Base-by-base conservation (phyloP, 805 yeast species). In the Cyberlindnera japonica region DNA sequence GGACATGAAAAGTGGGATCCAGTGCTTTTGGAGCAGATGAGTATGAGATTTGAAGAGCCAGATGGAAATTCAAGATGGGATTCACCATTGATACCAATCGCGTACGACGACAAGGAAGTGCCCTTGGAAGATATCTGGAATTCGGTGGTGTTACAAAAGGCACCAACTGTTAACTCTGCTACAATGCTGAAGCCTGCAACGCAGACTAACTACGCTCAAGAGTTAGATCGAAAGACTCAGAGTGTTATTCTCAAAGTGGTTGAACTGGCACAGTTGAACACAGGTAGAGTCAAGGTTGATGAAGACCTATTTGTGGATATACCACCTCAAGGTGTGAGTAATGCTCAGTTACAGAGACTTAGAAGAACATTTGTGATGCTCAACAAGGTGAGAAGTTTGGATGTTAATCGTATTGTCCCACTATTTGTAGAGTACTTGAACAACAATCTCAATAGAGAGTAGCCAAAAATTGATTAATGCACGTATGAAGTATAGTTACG, bases 31-130 rank as follows among this genome's bases (percentile, higher is more conserved):
- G 71, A 71, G 13, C 90, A 83, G 38, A 65, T 91, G 42, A 73
- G 78, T 4, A 84, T 89, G 78, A 64, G 99, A 44, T 93, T 81
- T 57, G 99, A 93, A 62, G 99, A 93, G 59, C 99, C 99, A 1
- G 83, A 87, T 57, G 79, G 80, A 23, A 75, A 77, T 54, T 77
- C 82, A 20, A 67, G 96, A 44, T 93, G 99, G 99, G 99, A 93
- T 57, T 79, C 95, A 4, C 99, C 99, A 6, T 65, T 91, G 45
- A 81, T 89, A 56, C 78, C 87, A 0, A 62, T 90, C 1, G 74
- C 73, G 68, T 53, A 53, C 14, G 78, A 74, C 36, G 81, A 81
- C 23, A 67, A 66, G 13, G 63, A 62, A 3, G 55, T 81, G 19
- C 85, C 89, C 0, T 60, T 82, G 16, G 83, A 81, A 2, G 84